Evolutionary conservation across 441 rosid genomes (phyloP).

Genomic region (Arabidopsis hybrid): DNA sequence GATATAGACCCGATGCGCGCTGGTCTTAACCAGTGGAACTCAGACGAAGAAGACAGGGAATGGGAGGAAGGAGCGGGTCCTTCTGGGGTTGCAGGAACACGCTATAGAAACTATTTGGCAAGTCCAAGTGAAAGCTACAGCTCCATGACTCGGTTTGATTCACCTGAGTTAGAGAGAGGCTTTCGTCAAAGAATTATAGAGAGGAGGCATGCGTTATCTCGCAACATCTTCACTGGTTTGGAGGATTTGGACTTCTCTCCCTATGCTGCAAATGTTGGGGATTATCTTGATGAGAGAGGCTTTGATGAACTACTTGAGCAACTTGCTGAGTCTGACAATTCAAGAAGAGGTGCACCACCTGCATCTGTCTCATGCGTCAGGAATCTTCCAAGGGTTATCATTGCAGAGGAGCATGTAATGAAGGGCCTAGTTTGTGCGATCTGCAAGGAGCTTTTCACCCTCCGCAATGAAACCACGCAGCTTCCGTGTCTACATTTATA

Average conservation of each 20-base stretch:
- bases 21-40: slow-evolving; percentile 77
- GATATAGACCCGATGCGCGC: slow-evolving; percentile 98
- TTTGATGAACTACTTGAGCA: slow-evolving; percentile 79
- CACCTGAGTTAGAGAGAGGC: slow-evolving; percentile 53
- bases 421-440: slow-evolving; percentile 75
- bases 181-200: slow-evolving; percentile 53
- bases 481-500: slow-evolving; percentile 93
- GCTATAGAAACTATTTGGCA: slow-evolving; percentile 46
- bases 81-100: slow-evolving; percentile 44
- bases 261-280: slow-evolving; percentile 56
- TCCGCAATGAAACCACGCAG: slow-evolving; percentile 66
- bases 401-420: slow-evolving; percentile 58
- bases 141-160: slow-evolving; percentile 46
- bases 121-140: slow-evolving; percentile 60
- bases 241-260: slow-evolving; percentile 55
- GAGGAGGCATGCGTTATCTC: slow-evolving; percentile 51
- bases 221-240: slow-evolving; percentile 49
- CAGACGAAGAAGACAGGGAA: slow-evolving; percentile 69
- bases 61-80: slow-evolving; percentile 61
- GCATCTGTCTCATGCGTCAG: slow-evolving; percentile 68
- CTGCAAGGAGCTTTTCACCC: slow-evolving; percentile 76
- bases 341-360: slow-evolving; percentile 96
- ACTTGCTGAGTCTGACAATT: slow-evolving; percentile 72
- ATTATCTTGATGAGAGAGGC: slow-evolving; percentile 72
- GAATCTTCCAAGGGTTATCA: slow-evolving; percentile 62